A percentile compares a stretch with the other conserved stretches of the same genome.
Evolutionary conservation across 2,329 filamentous ascomycete species (phyloP).

Genomic region (Xylaria sp.): DNA sequence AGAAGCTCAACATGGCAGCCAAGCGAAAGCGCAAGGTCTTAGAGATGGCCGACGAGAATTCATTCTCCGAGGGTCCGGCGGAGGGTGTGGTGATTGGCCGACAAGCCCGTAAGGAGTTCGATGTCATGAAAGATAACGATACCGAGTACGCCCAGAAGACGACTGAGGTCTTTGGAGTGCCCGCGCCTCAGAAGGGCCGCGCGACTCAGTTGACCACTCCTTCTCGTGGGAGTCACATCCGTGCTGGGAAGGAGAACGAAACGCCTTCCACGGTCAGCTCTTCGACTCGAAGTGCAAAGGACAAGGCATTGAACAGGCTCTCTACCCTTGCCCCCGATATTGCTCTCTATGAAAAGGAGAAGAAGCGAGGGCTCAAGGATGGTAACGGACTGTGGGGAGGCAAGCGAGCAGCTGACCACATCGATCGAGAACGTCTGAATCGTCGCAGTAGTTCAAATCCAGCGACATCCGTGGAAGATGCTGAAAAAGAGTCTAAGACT

Average conservation of each 20-base stretch:
- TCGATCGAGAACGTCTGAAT: slow-evolving; percentile 52
- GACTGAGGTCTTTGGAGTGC: slow-evolving; percentile 38
- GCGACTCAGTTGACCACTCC: slow-evolving; percentile 54
- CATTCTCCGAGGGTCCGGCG: slow-evolving; percentile 49
- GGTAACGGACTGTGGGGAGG: slow-evolving; percentile 60
- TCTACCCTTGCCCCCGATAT: slow-evolving; percentile 83
- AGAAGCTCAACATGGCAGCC: slow-evolving; percentile 45
- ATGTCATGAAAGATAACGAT: slow-evolving; percentile 49
- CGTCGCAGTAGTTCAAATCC: slow-evolving; percentile 45
- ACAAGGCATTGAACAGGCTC: slow-evolving; percentile 75
- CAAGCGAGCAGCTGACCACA: slow-evolving; percentile 61
- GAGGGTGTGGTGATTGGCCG: slow-evolving; percentile 51
- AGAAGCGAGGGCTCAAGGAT: slow-evolving; percentile 67
- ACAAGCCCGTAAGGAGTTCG: slow-evolving; percentile 44
- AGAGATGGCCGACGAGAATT: slow-evolving; percentile 55
- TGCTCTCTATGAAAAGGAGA: slow-evolving; percentile 89
- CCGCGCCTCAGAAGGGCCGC: slow-evolving; percentile 34
- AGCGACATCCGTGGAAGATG: slow-evolving; percentile 23
- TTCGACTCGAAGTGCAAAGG: slow-evolving; percentile 84
- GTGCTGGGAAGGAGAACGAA: slow-evolving; percentile 78
- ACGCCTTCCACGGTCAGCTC: slow-evolving; percentile 71
- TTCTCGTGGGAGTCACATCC: slow-evolving; percentile 50
- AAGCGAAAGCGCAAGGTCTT: slow-evolving; percentile 54
- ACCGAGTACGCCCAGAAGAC: slow-evolving; percentile 40
- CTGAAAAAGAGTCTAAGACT: slow-evolving; percentile 42